Base-by-base conservation (phyloP, 768 basidiomycete species). In the Mycena polygramma region DNA sequence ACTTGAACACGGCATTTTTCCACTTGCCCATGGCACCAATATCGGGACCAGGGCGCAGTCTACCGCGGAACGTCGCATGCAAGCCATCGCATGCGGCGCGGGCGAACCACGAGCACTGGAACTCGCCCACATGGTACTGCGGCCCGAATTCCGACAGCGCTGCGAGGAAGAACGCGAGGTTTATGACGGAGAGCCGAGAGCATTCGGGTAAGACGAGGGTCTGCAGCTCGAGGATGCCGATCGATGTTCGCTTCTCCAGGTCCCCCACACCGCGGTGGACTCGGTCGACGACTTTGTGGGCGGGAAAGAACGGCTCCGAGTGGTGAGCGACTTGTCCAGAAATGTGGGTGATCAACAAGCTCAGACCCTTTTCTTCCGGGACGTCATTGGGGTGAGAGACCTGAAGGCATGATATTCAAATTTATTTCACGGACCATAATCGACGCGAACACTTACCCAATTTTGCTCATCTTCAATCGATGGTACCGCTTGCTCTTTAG, bases 11-110 rank as follows among this genome's bases (percentile, higher is more conserved):
- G 14, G 66, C 66, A 26, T 4, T 22, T 8, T 68, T 55, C 66
- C 66, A 68, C 53, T 55, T 64, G 8, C 63, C 63, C 63, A 64
- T 64, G 19, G 52, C 52, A 43, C 26, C 30, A 30, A 39, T 43
- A 26, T 68, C 46, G 6, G 15, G 30, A 3, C 66, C 59, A n/a
- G 30, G 41, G 7, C 17, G 14, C 20, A 68, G 24, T 13, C 15
- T 54, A 13, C 66, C 66, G 10, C 46, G 26, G 20, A 68, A 68
- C 19, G 43, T 20, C 4, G 66, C 41, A 15, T 54, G 52, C 55
- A 68, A n/a, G 30, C 66, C 60, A 13, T 68, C 66, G n/a, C 51
- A 55, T 14, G 66, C 60, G 13, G 66, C 66, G 17, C 54, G 66
- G n/a, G 66, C 59, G 36, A 68, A 68, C 66, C 59, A 68, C 17